Evolutionary conservation across 805 yeast species (phyloP), one percentile per base, ranked within the genome.

Genomic region (Candida lessepsii): DNA sequence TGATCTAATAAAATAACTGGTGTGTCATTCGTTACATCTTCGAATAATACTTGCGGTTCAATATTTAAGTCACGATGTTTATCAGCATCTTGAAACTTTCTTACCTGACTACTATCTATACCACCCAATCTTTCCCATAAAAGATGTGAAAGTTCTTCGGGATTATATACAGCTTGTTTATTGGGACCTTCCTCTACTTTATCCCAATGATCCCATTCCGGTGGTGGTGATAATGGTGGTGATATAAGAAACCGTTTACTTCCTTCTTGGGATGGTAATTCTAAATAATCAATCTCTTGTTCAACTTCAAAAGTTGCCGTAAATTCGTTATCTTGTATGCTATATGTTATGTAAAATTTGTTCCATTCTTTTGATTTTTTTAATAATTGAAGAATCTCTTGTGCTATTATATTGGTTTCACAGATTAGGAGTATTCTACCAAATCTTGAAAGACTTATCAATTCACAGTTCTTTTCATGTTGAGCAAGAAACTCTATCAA

Each of bases 61-160:
- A 41, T 43, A 8, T 48, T 42, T 16, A 65, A 46, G 41, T 67
- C 46, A 30, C 51, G 36, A 14, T 32, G 35, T 29, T 29, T 42
- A 2, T 41, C 49, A 9, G 36, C 31, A 4, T 44, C 44, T 23
- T 56, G 52, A 32, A 52, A 63, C 34, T 52, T 58, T 24, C 66
- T 47, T 7, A 68, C 70, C 5, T 56, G 49, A 8, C 57, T 49
- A 40, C 73, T 64, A 13, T 65, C 65, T 25, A 57, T 44, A 0
- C 71, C 71, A 1, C 75, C 75, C 18, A 69, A 47, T 36, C 71
- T 49, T 42, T 69, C 71, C 75, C 75, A 69, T 15, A 69, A 54
- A 21, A 69, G 49, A 42, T 68, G 70, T 10, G 72, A 60, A n/a
- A 70, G 49, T 26, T 70, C 73, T 25, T 56, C 54, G 1, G 71